These are phyloP conservation scores for Aureobasidium sp. DNA, from an alignment of 2,329 filamentous ascomycete species.

Conservation along the genomic window DNA sequence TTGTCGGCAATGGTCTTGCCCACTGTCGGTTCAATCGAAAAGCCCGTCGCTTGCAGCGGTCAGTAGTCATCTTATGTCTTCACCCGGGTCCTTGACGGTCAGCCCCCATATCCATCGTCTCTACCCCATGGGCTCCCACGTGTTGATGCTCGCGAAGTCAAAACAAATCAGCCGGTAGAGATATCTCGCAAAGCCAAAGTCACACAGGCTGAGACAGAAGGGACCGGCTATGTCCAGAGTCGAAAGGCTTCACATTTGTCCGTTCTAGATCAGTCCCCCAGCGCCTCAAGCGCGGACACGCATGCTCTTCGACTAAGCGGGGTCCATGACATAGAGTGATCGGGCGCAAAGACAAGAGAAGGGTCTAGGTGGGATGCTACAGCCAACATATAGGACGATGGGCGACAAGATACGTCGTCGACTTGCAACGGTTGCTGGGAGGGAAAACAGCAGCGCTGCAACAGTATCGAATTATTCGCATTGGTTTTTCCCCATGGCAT, in stretches of 20 bases:
- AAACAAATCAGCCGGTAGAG: slow-evolving; percentile 10
- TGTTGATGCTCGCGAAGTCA: slow-evolving; percentile 3
- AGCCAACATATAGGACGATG: slow-evolving; percentile 10
- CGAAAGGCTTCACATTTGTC: background rate
- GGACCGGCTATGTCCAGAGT: background rate
- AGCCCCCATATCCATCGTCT: background rate
- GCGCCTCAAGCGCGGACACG: background rate
- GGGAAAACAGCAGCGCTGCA: background rate
- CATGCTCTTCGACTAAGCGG: background rate
- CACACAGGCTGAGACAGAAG: background rate
- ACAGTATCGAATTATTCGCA: background rate
- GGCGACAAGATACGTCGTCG: background rate
- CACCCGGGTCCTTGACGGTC: background rate
- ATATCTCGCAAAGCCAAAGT: background rate
- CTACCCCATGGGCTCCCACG: slow-evolving; percentile 11
- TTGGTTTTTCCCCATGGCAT: background rate
- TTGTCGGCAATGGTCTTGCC: background rate
- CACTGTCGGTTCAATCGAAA: background rate
- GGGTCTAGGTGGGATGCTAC: background rate
- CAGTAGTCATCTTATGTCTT: background rate
- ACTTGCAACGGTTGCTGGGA: slow-evolving; percentile 1
- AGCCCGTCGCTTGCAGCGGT: background rate
- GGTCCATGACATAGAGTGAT: background rate
- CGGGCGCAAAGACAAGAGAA: background rate
- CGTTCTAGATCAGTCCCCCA: background rate